Conservation (phyloP, 2,329 filamentous ascomycete species). For the Ascochyta pisi region DNA sequence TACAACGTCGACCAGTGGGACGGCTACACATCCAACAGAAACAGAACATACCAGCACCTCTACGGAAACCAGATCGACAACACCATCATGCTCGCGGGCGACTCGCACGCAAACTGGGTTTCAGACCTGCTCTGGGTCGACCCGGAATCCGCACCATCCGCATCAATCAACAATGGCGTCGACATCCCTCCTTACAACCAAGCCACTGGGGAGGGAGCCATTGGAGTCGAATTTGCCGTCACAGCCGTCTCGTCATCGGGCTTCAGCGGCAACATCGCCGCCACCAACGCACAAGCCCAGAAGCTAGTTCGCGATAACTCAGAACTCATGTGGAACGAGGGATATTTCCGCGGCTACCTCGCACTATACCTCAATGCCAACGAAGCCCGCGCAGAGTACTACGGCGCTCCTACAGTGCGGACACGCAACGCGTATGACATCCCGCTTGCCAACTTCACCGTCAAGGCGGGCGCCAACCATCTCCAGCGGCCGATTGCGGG, state of each 20-base stretch:
- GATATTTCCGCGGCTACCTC: constrained; percentile 19
- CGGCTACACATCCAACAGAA: constrained; percentile 70
- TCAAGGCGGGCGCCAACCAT: constrained; percentile 65
- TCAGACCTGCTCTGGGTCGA: constrained; percentile 51
- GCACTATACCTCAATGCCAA: constrained; percentile 7
- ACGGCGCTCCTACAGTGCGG: constrained; percentile 64
- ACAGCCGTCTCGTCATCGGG: constrained; percentile 50
- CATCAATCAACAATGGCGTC: constrained; percentile 22
- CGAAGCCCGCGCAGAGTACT: constrained; percentile 63
- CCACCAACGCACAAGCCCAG: constrained; percentile 52
- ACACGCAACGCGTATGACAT: constrained; percentile 67
- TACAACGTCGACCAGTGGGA: constrained; percentile 60
- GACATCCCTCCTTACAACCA: constrained; percentile 39
- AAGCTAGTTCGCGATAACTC: constrained; percentile 55
- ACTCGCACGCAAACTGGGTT: constrained; percentile 68
- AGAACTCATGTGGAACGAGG: constrained; percentile 66
- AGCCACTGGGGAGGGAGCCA: constrained; percentile 42
- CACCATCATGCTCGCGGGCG: constrained; percentile 73
- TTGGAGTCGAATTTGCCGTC: constrained; percentile 63
- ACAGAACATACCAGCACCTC: constrained; percentile 70
- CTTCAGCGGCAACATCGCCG: constrained; percentile 59
- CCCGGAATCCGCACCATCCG: constrained; percentile 19
- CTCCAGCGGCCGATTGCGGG: constrained; percentile 55
- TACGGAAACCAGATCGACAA: constrained; percentile 71
- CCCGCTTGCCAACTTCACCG: constrained; percentile 70